These are phyloP conservation scores for Phalaenopsis equestris DNA, from an alignment of 106 monocot genomes.

Conservation along the genomic window DNA sequence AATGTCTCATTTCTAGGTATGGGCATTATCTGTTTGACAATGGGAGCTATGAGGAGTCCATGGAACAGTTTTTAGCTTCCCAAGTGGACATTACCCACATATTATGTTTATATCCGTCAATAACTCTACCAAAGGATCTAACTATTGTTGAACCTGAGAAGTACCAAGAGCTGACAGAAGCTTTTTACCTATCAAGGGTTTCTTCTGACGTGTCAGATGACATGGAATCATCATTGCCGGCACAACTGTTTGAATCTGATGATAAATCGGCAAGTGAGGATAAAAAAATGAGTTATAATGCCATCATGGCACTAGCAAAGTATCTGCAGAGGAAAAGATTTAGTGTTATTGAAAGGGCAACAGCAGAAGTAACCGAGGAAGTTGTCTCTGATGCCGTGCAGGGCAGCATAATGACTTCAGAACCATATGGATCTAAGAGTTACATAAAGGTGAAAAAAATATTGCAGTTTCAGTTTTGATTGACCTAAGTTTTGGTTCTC, in stretches of 20 bases:
- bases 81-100: conserved; percentile 95
- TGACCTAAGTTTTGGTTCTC: background rate
- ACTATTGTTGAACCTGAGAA: conserved; percentile 35
- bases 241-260: conserved; percentile 53
- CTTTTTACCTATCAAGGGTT: conserved; percentile 42
- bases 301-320: conserved; percentile 75
- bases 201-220: conserved; percentile 88
- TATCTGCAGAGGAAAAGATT: conserved; percentile 87
- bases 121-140: conserved; percentile 60
- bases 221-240: conserved; percentile 34
- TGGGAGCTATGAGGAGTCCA: conserved; percentile 83
- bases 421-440: conserved; percentile 44
- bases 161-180: conserved; percentile 31
- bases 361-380: conserved; percentile 91
- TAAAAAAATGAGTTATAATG: conserved; percentile 78
- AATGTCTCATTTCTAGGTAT: conserved; percentile 43
- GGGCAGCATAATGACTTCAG: conserved; percentile 33
- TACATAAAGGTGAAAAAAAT: conserved; percentile 48
- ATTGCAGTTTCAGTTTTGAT: background rate
- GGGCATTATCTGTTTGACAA: conserved; percentile 86
- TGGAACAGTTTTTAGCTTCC: conserved; percentile 90
- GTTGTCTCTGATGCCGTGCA: conserved; percentile 85
- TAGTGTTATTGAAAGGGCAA: conserved; percentile 81
- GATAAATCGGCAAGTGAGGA: conserved; percentile 53
- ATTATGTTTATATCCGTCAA: conserved; percentile 67